Percentiles rank a stretch among this genome's conserved stretches.
phyloP scores from a whole-genome alignment of 176 grass and related monocot species.

The Hsuehochloa calcarea region DNA sequence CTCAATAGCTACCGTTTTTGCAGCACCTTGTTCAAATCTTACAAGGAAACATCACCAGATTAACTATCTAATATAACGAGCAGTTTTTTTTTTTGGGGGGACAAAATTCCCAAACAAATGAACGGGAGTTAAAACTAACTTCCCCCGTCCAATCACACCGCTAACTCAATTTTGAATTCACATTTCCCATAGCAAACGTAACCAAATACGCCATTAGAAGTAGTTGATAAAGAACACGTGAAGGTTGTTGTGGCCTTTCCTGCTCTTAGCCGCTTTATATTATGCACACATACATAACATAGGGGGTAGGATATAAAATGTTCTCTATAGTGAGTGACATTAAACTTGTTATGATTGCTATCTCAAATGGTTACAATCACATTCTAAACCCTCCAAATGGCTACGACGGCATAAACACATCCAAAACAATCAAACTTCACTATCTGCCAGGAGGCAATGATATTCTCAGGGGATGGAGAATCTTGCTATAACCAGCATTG shows the following conservation, averaged over 20 bases:
- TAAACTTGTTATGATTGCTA: neutral
- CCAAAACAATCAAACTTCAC: neutral
- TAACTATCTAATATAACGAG: neutral
- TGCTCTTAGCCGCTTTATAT: neutral
- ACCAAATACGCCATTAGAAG: neutral
- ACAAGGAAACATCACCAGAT: neutral
- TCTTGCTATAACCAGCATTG: neutral
- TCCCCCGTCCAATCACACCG: neutral
- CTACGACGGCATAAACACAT: slow-evolving; percentile 10
- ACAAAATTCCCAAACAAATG: neutral
- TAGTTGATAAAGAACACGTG: neutral
- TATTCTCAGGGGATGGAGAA: neutral
- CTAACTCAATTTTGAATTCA: neutral
- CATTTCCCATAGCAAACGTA: neutral
- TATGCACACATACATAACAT: neutral
- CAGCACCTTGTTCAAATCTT: neutral
- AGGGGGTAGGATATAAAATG: neutral
- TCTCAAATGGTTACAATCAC: neutral
- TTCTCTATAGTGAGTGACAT: neutral
- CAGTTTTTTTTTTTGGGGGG: neutral
- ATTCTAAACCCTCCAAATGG: neutral
- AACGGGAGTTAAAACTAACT: neutral
- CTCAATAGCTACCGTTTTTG: neutral
- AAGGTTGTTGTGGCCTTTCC: neutral
- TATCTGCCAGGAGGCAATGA: neutral